These are phyloP conservation scores for Diplocarpon rosae DNA, from an alignment of 2,329 filamentous ascomycete species.

Conservation along the genomic window DNA sequence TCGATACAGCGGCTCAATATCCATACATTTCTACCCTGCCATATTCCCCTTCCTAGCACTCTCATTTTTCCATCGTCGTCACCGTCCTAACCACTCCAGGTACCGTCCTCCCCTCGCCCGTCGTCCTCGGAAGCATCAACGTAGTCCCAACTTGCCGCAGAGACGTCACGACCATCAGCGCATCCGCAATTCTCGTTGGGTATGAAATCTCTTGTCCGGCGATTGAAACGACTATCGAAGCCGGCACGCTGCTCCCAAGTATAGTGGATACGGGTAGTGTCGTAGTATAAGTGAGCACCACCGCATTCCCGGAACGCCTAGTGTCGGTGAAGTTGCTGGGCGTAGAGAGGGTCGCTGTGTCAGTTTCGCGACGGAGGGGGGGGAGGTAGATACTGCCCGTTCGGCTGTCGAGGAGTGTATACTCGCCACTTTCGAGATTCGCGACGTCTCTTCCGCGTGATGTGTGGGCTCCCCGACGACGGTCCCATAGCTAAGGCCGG, in stretches of 20 bases:
- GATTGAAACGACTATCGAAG: neutral
- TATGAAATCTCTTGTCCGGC: neutral
- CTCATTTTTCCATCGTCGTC: neutral
- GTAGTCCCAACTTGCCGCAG: neutral
- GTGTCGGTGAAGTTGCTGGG: conserved; percentile 35
- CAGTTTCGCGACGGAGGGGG: conserved; percentile 29
- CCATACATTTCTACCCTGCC: no score
- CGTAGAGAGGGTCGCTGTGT: conserved; percentile 33
- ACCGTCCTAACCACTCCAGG: neutral
- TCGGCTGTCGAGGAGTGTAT: conserved; percentile 29
- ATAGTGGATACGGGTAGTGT: conserved; percentile 12
- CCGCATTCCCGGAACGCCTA: conserved; percentile 32
- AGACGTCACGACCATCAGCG: neutral
- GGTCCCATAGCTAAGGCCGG: conserved; percentile 36
- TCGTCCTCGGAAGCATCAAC: neutral
- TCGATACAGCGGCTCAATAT: no score
- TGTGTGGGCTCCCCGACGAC: conserved; percentile 34
- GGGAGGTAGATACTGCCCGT: conserved; percentile 35
- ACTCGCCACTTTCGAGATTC: conserved; percentile 36
- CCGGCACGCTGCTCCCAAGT: conserved; percentile 16
- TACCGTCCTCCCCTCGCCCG: neutral
- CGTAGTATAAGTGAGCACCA: conserved; percentile 26
- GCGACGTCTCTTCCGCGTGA: conserved; percentile 28
- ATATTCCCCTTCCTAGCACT: no score
- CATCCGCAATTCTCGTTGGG: neutral